phyloP scores from a whole-genome alignment of 768 basidiomycete genomes.

The Hortiboletus campestris region DNA sequence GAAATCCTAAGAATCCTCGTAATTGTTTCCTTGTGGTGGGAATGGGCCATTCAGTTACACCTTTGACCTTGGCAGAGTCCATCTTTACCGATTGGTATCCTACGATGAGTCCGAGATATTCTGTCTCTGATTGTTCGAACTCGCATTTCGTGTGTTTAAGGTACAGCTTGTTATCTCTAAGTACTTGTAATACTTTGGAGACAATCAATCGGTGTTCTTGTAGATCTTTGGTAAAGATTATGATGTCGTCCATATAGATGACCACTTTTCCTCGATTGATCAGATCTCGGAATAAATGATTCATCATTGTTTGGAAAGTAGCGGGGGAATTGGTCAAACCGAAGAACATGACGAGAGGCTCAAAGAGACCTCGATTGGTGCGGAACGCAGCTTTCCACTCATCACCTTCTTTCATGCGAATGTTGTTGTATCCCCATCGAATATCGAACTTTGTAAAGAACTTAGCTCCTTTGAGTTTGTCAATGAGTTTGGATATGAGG shows the following conservation, averaged over 20 bases:
- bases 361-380: background rate
- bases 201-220: conserved; percentile 26
- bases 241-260: conserved; percentile 42
- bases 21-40: background rate
- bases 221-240: conserved; percentile 30
- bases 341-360: background rate
- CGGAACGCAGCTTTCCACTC: conserved; percentile 35
- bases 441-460: conserved; percentile 34
- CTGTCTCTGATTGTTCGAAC: background rate
- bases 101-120: background rate
- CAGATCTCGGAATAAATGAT: background rate
- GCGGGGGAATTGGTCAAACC: background rate
- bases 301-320: background rate
- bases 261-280: background rate
- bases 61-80: background rate
- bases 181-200: background rate
- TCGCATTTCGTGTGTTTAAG: background rate
- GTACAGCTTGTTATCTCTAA: background rate
- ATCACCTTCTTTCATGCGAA: conserved; percentile 27
- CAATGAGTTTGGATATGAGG: conserved; percentile 15
- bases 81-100: background rate
- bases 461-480: conserved; percentile 16
- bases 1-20: background rate
- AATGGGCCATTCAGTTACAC: background rate
- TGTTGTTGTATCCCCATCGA: conserved; percentile 33